Evolutionary conservation across 768 basidiomycete species (phyloP).

Genomic region (Hydnomerulius pinastri): DNA sequence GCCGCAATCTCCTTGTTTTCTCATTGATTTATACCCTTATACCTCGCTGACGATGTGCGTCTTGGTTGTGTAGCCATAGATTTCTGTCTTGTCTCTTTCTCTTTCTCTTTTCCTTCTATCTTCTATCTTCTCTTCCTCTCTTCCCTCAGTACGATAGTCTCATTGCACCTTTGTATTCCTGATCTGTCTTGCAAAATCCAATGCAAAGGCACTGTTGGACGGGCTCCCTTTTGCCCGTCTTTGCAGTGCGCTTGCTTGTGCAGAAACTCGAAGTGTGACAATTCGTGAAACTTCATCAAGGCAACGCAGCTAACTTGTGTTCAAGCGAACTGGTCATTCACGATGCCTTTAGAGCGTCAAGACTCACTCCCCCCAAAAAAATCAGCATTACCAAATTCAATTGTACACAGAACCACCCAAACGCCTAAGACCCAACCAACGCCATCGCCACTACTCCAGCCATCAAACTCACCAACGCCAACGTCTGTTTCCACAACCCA

Average conservation of each 20-base stretch:
- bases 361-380: background rate
- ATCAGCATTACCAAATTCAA: too few species aligned
- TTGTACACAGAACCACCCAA: background rate
- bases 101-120: background rate
- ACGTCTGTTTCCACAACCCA: slow-evolving; percentile 39
- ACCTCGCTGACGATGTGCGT: background rate
- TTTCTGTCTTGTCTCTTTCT: too few species aligned
- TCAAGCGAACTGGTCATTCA: too few species aligned
- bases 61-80: too few species aligned
- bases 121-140: background rate
- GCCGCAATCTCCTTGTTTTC: slow-evolving; percentile 2
- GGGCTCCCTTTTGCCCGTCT: background rate
- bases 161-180: background rate
- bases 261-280: background rate
- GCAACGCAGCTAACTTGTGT: too few species aligned
- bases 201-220: background rate
- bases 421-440: slow-evolving; percentile 42
- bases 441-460: slow-evolving; percentile 68
- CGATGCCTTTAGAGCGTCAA: too few species aligned
- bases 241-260: background rate
- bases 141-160: background rate
- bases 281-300: too few species aligned
- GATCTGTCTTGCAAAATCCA: slow-evolving; percentile 3
- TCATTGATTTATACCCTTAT: background rate
- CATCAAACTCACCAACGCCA: slow-evolving; percentile 62